Evolutionary conservation across 108 stramenopile species (phyloP).

Genomic region (Skeletonema marinoi): DNA sequence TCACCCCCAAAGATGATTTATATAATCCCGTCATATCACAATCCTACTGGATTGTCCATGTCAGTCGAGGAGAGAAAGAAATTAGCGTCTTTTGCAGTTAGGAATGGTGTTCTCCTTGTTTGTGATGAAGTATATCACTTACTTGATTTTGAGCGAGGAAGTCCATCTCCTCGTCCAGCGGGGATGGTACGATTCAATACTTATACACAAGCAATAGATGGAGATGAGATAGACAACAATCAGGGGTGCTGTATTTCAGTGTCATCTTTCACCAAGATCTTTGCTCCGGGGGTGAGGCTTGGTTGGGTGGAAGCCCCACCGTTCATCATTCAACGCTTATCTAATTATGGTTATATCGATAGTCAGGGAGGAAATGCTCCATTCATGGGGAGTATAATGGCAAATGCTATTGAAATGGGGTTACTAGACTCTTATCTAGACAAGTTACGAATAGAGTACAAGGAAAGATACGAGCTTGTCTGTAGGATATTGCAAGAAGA

Average conservation of each 20-base stretch:
- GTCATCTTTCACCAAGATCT: slow-evolving; percentile 80
- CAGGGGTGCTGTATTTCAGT: slow-evolving; percentile 69
- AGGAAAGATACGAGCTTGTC: slow-evolving; percentile 42
- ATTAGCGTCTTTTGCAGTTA: slow-evolving; percentile 50
- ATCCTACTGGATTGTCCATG: slow-evolving; percentile 66
- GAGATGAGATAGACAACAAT: not conserved
- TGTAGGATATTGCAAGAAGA: slow-evolving; percentile 40
- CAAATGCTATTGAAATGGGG: slow-evolving; percentile 39
- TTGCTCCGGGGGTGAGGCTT: slow-evolving; percentile 63
- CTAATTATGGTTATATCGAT: slow-evolving; percentile 58
- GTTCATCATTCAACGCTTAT: slow-evolving; percentile 45
- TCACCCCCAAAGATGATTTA: slow-evolving; percentile 63
- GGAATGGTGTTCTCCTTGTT: slow-evolving; percentile 56
- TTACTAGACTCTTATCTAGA: slow-evolving; percentile 52
- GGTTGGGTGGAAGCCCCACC: slow-evolving; percentile 76
- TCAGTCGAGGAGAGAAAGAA: slow-evolving; percentile 46
- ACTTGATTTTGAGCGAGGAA: slow-evolving; percentile 54
- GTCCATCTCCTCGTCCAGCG: slow-evolving; percentile 45
- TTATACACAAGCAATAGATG: not conserved
- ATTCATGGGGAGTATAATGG: slow-evolving; percentile 61
- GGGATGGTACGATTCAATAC: slow-evolving; percentile 54
- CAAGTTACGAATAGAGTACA: slow-evolving; percentile 45
- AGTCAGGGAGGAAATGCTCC: slow-evolving; percentile 73
- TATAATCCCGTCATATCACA: slow-evolving; percentile 72
- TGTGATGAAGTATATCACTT: slow-evolving; percentile 82